These are phyloP conservation scores for Aspergillus homomorphus DNA, from an alignment of 495 filamentous ascomycete species.

Conservation along the genomic window DNA sequence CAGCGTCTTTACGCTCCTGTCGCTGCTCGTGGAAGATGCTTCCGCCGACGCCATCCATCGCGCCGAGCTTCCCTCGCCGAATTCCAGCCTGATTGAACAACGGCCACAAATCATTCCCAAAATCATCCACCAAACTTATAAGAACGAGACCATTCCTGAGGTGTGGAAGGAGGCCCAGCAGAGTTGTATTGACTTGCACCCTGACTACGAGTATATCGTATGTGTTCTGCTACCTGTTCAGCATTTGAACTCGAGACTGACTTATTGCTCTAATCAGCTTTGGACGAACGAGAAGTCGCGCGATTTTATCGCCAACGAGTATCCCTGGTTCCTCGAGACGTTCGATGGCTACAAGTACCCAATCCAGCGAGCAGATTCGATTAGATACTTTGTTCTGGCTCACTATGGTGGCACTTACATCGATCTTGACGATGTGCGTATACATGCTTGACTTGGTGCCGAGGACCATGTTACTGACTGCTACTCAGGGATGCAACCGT, in stretches of 20 bases:
- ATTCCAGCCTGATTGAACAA: conserved; percentile 56
- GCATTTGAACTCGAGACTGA: neutral
- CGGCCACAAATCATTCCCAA: conserved; percentile 73
- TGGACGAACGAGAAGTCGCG: conserved; percentile 79
- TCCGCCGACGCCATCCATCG: conserved; percentile 61
- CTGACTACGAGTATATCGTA: conserved; percentile 81
- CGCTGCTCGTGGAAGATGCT: conserved; percentile 65
- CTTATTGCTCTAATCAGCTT: conserved; percentile 48
- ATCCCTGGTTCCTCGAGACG: conserved; percentile 83
- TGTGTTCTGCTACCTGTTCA: conserved; percentile 13
- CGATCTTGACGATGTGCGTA: conserved; percentile 78
- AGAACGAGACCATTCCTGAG: conserved; percentile 70
- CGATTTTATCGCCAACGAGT: conserved; percentile 72
- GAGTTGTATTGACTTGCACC: conserved; percentile 72
- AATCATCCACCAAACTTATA: conserved; percentile 88
- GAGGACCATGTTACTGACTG: conserved; percentile 9
- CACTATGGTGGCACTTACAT: conserved; percentile 87
- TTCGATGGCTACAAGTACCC: conserved; percentile 77
- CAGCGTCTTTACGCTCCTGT: conserved; percentile 61
- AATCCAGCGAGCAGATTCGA: conserved; percentile 84
- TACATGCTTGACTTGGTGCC: neutral
- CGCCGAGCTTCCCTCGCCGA: conserved; percentile 61
- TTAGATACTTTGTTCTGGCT: conserved; percentile 82
- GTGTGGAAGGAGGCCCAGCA: conserved; percentile 71
- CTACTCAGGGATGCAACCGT: conserved; percentile 71